Base-by-base conservation (phyloP, 768 basidiomycete genomes). In the Solioccasus polychromus region DNA sequence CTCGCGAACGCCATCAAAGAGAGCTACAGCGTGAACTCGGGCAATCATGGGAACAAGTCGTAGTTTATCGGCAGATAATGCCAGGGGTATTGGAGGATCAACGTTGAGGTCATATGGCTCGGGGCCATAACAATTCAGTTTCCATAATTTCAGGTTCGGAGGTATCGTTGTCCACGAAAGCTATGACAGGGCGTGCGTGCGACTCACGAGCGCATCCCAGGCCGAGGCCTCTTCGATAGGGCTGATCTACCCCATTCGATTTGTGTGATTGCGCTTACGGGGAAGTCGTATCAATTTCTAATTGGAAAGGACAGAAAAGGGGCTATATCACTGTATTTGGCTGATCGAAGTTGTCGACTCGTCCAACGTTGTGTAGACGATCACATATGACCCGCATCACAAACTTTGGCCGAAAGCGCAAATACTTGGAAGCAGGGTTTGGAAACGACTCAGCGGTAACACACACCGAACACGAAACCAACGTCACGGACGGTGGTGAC, bases 331-430 rank as follows among this genome's bases (percentile, higher is more conserved):
- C 42, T 29, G 26, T 20, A 42, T 43, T 26, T 28, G 14, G 28
- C 20, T 6, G 39, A 19, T 15, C n/a, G 4, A 12, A 31, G 11
- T 15, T 31, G 14, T 11, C 14, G 15, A 34, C 3, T 34, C 18
- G 17, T 20, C 2, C 32, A 22, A 24, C 22, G 18, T n/a, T 20
- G 6, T 19, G 6, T 17, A 25, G 31, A 25, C 32, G 15, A 15
- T 23, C 35, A n/a, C n/a, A n/a, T n/a, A 89, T 90, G 88, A 88
- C 88, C 12, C 78, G 88, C 34, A 69, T 82, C 45, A 88, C 88
- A 8, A 82, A 79, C 54, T 75, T 89, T 62, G 83, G 82, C n/a
- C 74, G 76, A 42, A 91, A 90, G 61, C 70, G 88, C 39, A 83
- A 80, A 5, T 80, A 87, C 57, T 51, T 88, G 12, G 72, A 89